phyloP scores from a whole-genome alignment of 108 stramenopile genomes.

The Discostella pseudostelligera region DNA sequence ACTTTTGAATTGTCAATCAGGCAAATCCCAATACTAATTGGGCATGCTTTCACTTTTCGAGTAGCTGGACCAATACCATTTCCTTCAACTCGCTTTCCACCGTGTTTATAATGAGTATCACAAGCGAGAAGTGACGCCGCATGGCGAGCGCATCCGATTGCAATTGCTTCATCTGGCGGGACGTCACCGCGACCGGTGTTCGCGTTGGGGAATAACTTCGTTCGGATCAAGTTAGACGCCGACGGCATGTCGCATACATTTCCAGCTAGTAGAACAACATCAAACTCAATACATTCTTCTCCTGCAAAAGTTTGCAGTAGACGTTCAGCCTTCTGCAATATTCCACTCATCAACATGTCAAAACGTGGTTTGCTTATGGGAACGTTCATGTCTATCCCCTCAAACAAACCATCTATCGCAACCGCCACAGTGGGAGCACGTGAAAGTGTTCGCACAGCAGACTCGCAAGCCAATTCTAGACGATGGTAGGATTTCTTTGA shows the following conservation, averaged over 20 bases:
- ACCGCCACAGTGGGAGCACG: slow-evolving; percentile 58
- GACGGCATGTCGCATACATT: slow-evolving; percentile 57
- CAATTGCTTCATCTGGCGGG: slow-evolving; percentile 69
- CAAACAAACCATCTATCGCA: slow-evolving; percentile 70
- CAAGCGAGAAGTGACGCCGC: slow-evolving; percentile 54
- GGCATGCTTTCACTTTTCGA: slow-evolving; percentile 38
- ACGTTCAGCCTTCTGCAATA: slow-evolving; percentile 57
- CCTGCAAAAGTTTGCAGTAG: slow-evolving; percentile 30
- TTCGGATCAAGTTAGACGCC: slow-evolving; percentile 48
- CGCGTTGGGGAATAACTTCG: slow-evolving; percentile 53
- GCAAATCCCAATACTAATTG: slow-evolving; percentile 44
- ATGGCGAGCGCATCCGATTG: slow-evolving; percentile 75
- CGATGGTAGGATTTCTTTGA: slow-evolving; percentile 65
- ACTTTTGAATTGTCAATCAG: slow-evolving; percentile 27
- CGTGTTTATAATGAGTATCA: slow-evolving; percentile 40
- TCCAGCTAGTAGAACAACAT: slow-evolving; percentile 64
- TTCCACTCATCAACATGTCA: slow-evolving; percentile 60
- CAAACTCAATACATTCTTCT: slow-evolving; percentile 34
- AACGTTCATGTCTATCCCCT: slow-evolving; percentile 79
- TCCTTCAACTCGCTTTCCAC: slow-evolving; percentile 7
- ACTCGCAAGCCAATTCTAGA: slow-evolving; percentile 63
- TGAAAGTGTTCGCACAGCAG: slow-evolving; percentile 60
- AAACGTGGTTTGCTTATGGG: slow-evolving; percentile 67
- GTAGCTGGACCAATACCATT: slow-evolving; percentile 26
- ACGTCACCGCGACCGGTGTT: slow-evolving; percentile 48